These are phyloP conservation scores for Aspergillus conjunctus DNA, from an alignment of 495 filamentous ascomycete genomes.

Conservation along the genomic window DNA sequence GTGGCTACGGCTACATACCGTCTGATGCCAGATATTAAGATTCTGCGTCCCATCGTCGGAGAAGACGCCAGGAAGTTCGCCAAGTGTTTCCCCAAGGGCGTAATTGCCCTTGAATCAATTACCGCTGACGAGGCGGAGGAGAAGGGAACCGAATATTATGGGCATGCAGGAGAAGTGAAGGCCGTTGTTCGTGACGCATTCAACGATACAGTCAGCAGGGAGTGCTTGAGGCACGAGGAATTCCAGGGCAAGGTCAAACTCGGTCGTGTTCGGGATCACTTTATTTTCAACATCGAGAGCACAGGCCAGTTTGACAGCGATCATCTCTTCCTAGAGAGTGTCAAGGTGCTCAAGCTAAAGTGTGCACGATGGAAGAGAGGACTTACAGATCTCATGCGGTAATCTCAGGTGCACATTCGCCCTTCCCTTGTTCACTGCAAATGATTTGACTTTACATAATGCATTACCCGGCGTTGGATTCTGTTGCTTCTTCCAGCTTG, in stretches of 20 bases:
- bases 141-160: conserved; percentile 68
- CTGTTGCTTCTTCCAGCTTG: conserved; percentile 37
- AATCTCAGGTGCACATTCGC: conserved; percentile 19
- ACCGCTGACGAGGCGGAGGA: conserved; percentile 63
- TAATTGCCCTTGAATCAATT: conserved; percentile 77
- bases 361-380: conserved; percentile 64
- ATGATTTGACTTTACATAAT: conserved; percentile 35
- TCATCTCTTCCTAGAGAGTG: conserved; percentile 83
- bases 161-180: conserved; percentile 72
- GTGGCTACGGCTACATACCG: conserved; percentile 94
- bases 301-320: conserved; percentile 92
- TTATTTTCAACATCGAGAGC: conserved; percentile 95
- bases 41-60: conserved; percentile 78
- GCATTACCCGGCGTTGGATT: conserved; percentile 52
- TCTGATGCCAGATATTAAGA: conserved; percentile 82
- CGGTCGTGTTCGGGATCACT: conserved; percentile 87
- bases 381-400: conserved; percentile 57
- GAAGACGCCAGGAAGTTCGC: conserved; percentile 86
- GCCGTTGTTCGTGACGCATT: conserved; percentile 81
- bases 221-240: conserved; percentile 88
- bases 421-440: conserved; percentile 1
- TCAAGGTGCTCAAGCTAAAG: conserved; percentile 82
- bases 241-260: conserved; percentile 95
- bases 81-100: conserved; percentile 85
- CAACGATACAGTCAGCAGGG: conserved; percentile 90